A percentile compares a stretch with the other conserved stretches of the same genome.
phyloP scores from a whole-genome alignment of 2,329 filamentous ascomycete species.

The Sclerotinia minor region DNA sequence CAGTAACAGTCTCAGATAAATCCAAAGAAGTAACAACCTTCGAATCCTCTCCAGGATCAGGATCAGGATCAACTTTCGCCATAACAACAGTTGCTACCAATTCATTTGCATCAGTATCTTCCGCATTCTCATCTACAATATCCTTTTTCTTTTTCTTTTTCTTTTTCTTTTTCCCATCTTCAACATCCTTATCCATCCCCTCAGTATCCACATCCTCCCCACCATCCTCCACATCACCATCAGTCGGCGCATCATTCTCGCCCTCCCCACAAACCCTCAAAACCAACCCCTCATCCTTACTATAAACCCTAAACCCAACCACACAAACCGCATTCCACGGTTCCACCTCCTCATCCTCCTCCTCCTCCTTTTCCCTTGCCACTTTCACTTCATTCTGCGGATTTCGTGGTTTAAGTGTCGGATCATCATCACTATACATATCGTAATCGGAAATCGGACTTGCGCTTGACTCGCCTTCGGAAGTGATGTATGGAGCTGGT shows the following conservation, averaged over 20 bases:
- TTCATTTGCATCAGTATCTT: neutral
- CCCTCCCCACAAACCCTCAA: constrained; percentile 33
- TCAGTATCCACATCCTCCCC: constrained; percentile 31
- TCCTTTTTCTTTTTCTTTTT: constrained; percentile 19
- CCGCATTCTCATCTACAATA: neutral
- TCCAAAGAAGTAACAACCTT: neutral
- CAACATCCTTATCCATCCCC: constrained; percentile 23
- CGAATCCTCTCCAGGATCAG: neutral
- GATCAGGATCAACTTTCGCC: neutral
- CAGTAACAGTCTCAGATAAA: neutral
- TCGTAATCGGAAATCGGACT: constrained; percentile 60
- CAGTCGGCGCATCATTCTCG: constrained; percentile 20
- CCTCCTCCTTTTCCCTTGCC: constrained; percentile 35
- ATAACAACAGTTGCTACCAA: neutral
- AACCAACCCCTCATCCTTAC: constrained; percentile 47
- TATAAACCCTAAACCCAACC: constrained; percentile 47
- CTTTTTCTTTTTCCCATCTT: neutral
- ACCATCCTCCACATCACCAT: constrained; percentile 34
- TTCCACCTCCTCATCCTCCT: constrained; percentile 42
- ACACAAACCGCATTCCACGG: constrained; percentile 49
- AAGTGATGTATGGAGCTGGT: constrained; percentile 38
- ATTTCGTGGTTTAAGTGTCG: constrained; percentile 51
- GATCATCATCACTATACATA: constrained; percentile 59
- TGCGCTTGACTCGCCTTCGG: constrained; percentile 58
- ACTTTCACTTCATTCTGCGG: constrained; percentile 30